These are phyloP conservation scores for Lactifluus rugatus DNA, from an alignment of 768 basidiomycete species.

Conservation along the genomic window DNA sequence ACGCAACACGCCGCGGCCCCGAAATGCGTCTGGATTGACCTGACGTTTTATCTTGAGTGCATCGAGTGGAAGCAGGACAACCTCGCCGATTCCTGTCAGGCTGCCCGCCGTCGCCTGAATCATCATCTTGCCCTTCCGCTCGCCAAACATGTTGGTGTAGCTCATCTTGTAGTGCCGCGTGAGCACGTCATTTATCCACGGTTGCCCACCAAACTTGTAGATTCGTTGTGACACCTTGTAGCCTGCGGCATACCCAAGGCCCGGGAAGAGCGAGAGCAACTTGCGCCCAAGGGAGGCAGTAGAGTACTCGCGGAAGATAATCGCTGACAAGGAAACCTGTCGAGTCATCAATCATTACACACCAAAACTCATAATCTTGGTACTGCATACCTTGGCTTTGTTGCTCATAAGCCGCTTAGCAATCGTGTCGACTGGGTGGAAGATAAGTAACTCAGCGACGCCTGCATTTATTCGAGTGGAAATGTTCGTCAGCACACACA, in stretches of 20 bases:
- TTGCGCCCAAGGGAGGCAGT: slow-evolving; percentile 53
- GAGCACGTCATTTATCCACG: slow-evolving; percentile 93
- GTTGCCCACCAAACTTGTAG: slow-evolving; percentile 98
- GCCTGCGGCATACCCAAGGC: slow-evolving; percentile 94
- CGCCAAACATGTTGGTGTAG: slow-evolving; percentile 82
- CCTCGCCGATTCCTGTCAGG: slow-evolving; percentile 84
- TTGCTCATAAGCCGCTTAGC: slow-evolving; percentile 99
- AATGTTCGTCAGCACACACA: neutral
- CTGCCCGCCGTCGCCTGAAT: slow-evolving; percentile 90
- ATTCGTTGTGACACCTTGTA: slow-evolving; percentile 93
- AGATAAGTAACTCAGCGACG: slow-evolving; percentile 88
- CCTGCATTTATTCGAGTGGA: slow-evolving; percentile 40
- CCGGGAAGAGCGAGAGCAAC: slow-evolving; percentile 91
- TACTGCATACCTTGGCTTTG: slow-evolving; percentile 58
- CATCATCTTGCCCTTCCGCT: slow-evolving; percentile 91
- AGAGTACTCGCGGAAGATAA: slow-evolving; percentile 85
- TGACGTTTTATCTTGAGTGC: slow-evolving; percentile 98
- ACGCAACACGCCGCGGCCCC: slow-evolving; percentile 80
- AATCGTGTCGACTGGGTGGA: slow-evolving; percentile 94
- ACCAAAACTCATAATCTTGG: too few species aligned
- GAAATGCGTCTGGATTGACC: slow-evolving; percentile 97
- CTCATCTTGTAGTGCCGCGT: slow-evolving; percentile 67
- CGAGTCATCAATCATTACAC: neutral
- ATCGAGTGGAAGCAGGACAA: slow-evolving; percentile 92
- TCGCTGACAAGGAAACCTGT: slow-evolving; percentile 61